A percentile compares a stretch with the other conserved stretches of the same genome.
Evolutionary conservation across 1,284 basidiomycete genomes (phyloP).

Genomic region (Uromyces viciae-fabae): DNA sequence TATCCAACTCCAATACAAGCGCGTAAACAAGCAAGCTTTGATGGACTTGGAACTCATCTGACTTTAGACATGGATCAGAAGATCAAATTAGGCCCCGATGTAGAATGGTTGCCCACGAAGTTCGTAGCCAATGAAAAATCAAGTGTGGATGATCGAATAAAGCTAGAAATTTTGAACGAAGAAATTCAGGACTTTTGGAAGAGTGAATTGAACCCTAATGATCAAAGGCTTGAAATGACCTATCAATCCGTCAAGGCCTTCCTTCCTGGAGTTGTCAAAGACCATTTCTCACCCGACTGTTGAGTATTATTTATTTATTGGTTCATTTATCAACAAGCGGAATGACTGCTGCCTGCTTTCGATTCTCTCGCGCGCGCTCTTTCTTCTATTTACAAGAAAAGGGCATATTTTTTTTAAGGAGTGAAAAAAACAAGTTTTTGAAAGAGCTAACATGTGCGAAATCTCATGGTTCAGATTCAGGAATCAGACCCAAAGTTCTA

Average conservation of each 20-base stretch:
- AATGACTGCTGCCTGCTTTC: background rate
- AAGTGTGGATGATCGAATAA: background rate
- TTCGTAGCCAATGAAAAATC: too few species aligned
- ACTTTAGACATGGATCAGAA: constrained; percentile 83
- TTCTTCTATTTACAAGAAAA: too few species aligned
- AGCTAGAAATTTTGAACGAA: background rate
- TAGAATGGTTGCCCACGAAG: constrained; percentile 72
- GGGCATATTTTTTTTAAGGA: background rate
- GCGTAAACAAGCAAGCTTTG: constrained; percentile 51
- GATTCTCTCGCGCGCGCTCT: background rate
- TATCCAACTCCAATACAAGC: constrained; percentile 70
- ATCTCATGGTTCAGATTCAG: constrained; percentile 24
- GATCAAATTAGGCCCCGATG: constrained; percentile 87
- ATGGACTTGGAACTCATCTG: constrained; percentile 75
- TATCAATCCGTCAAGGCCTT: constrained; percentile 26
- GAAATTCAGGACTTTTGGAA: constrained; percentile 37
- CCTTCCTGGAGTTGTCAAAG: constrained; percentile 21
- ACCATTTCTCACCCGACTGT: constrained; percentile 38
- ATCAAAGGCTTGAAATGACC: constrained; percentile 21
- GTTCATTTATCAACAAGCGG: too few species aligned
- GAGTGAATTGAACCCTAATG: constrained; percentile 20
- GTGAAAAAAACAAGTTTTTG: too few species aligned
- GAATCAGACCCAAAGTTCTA: constrained; percentile 32
- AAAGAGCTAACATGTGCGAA: too few species aligned
- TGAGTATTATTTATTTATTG: constrained; percentile 9